A percentile compares a stretch with the other conserved stretches of the same genome.
Evolutionary conservation across 495 filamentous ascomycete genomes (phyloP).

Genomic region (Neurospora africana): DNA sequence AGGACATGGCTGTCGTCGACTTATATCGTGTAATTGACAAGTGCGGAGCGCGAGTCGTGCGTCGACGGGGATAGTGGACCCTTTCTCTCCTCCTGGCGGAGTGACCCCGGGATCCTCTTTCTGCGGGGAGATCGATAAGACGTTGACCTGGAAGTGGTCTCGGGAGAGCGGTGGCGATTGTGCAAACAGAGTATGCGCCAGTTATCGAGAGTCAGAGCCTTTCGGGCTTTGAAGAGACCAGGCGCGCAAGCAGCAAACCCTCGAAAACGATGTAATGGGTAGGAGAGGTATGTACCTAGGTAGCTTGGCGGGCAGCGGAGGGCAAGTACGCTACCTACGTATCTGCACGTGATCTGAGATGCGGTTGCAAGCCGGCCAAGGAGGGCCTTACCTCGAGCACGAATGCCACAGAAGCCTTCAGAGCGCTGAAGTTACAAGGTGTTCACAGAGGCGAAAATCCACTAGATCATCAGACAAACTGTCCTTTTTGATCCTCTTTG

Average conservation of each 20-base stretch:
- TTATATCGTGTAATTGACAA: slow-evolving; percentile 11
- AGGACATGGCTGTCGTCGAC: slow-evolving; percentile 27
- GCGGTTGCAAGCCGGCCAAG: background rate
- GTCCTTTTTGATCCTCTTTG: slow-evolving; percentile 23
- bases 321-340: background rate
- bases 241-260: background rate
- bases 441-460: slow-evolving; percentile 8
- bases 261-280: background rate
- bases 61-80: slow-evolving; percentile 1
- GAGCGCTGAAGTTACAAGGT: background rate
- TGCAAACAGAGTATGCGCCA: background rate
- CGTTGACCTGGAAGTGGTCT: background rate
- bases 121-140: background rate
- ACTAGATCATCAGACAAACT: slow-evolving; percentile 5
- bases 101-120: background rate
- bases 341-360: background rate
- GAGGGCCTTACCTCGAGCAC: background rate
- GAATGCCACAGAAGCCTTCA: background rate
- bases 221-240: background rate
- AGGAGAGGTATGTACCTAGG: too few relatives aligned
- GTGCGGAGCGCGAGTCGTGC: slow-evolving; percentile 4
- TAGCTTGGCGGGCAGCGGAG: background rate
- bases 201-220: background rate
- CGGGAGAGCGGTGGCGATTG: background rate
- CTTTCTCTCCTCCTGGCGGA: background rate